A percentile compares a stretch with the other conserved stretches of the same genome.
Conservation (phyloP, 352 stramenopile species). For the Phytophthora lateralis region DNA sequence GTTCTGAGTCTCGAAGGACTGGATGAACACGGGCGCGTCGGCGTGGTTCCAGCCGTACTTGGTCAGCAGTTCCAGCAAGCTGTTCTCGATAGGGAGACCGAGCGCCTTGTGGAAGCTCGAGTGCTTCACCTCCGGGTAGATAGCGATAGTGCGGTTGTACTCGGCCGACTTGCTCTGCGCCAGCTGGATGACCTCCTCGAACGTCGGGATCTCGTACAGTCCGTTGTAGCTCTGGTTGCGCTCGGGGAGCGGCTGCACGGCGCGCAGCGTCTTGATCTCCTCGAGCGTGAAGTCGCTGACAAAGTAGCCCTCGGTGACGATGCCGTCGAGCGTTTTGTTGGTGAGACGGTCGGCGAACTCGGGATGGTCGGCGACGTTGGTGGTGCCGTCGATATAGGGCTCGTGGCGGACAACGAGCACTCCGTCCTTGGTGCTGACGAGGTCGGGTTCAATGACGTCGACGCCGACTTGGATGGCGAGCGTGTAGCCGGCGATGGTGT, state of each 20-base stretch:
- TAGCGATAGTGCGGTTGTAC: conserved; percentile 66
- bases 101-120: conserved; percentile 75
- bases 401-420: conserved; percentile 88
- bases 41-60: conserved; percentile 71
- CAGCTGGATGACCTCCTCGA: conserved; percentile 89
- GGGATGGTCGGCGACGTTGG: conserved; percentile 78
- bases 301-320: conserved; percentile 67
- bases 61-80: conserved; percentile 73
- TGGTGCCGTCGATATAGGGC: conserved; percentile 90
- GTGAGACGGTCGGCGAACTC: conserved; percentile 74
- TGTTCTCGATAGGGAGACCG: conserved; percentile 76
- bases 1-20: conserved; percentile 82
- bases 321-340: conserved; percentile 63
- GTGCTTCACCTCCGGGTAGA: conserved; percentile 92
- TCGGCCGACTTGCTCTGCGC: conserved; percentile 68
- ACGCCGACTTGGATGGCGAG: conserved; percentile 90
- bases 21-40: conserved; percentile 68
- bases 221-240: conserved; percentile 84
- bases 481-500: conserved; percentile 90
- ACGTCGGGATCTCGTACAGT: conserved; percentile 88
- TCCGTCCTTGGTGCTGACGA: conserved; percentile 87
- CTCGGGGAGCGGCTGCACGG: conserved; percentile 80
- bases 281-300: conserved; percentile 91
- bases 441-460: conserved; percentile 93
- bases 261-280: conserved; percentile 88